phyloP scores from a whole-genome alignment of 495 filamentous ascomycete species.

The Letharia lupina region DNA sequence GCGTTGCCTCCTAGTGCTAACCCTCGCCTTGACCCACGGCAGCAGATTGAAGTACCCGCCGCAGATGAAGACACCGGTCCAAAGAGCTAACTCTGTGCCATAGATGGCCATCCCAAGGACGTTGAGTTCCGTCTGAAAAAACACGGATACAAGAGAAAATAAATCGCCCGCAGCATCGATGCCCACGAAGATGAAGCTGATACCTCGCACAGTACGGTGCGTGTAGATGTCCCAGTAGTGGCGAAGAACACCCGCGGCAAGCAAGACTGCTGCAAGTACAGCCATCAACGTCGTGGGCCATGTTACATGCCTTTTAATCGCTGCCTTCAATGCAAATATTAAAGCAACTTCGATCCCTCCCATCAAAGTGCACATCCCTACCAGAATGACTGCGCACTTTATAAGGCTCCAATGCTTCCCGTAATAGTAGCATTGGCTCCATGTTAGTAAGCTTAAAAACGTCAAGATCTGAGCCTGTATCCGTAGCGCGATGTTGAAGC shows the following conservation, averaged over 20 bases:
- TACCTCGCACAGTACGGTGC: conserved; percentile 52
- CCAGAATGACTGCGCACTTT: conserved; percentile 37
- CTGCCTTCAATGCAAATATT: conserved; percentile 39
- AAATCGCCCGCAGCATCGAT: conserved; percentile 58
- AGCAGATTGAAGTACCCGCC: conserved; percentile 50
- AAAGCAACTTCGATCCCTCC: conserved; percentile 45
- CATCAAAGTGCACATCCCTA: conserved; percentile 35
- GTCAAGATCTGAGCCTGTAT: conserved; percentile 58
- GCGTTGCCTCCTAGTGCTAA: conserved; percentile 8
- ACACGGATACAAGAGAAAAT: conserved; percentile 51
- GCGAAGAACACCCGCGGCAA: conserved; percentile 45
- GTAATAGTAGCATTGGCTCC: conserved; percentile 59
- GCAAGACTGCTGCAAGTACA: conserved; percentile 46
- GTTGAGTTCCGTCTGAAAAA: conserved; percentile 49
- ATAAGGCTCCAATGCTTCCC: conserved; percentile 34
- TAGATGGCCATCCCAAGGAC: conserved; percentile 54
- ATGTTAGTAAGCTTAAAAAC: conserved; percentile 51
- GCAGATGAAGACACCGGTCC: conserved; percentile 54
- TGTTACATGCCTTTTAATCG: conserved; percentile 29
- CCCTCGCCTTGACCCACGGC: conserved; percentile 38
- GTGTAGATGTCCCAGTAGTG: conserved; percentile 55
- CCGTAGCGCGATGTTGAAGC: conserved; percentile 52
- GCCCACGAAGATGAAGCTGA: conserved; percentile 57
- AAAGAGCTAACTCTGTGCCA: conserved; percentile 50
- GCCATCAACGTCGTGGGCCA: conserved; percentile 56